Evolutionary conservation across 1,284 basidiomycete genomes (phyloP).

Genomic region (Rhodotorula sp.): DNA sequence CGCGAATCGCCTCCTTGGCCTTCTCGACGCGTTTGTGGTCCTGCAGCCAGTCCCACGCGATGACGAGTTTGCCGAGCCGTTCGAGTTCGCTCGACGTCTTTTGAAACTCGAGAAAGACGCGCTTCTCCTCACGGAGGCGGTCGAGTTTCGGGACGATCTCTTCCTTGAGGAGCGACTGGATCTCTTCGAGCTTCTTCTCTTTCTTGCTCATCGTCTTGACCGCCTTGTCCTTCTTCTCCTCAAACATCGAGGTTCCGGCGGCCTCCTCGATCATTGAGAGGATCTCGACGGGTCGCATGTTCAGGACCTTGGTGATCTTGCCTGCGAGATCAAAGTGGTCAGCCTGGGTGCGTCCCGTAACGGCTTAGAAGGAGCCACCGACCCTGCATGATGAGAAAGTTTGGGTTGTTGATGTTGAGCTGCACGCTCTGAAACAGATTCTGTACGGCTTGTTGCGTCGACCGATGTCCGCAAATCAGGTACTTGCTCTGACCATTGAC

Average conservation of each 20-base stretch:
- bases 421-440: conserved; percentile 95
- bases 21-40: conserved; percentile 52
- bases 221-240: conserved; percentile 96
- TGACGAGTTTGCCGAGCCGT: conserved; percentile 75
- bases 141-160: conserved; percentile 96
- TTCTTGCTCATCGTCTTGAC: conserved; percentile 97
- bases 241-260: conserved; percentile 98
- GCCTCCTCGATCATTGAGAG: conserved; percentile 99
- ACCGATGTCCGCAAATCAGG: conserved; percentile 93
- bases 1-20: conserved; percentile 50
- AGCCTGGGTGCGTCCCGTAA: neutral
- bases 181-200: conserved; percentile 92
- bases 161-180: conserved; percentile 72
- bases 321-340: conserved; percentile 13
- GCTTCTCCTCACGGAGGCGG: conserved; percentile 84
- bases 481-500: conserved; percentile 96
- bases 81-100: conserved; percentile 87
- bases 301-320: conserved; percentile 70
- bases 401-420: conserved; percentile 99
- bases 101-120: conserved; percentile 85
- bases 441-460: conserved; percentile 82
- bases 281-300: conserved; percentile 98
- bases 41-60: conserved; percentile 86
- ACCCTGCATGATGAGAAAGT: conserved; percentile 99
- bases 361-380: conserved; percentile 47